Conservation (phyloP, 805 yeast genomes). For the Saccharomycopsis synnaedendra region DNA sequence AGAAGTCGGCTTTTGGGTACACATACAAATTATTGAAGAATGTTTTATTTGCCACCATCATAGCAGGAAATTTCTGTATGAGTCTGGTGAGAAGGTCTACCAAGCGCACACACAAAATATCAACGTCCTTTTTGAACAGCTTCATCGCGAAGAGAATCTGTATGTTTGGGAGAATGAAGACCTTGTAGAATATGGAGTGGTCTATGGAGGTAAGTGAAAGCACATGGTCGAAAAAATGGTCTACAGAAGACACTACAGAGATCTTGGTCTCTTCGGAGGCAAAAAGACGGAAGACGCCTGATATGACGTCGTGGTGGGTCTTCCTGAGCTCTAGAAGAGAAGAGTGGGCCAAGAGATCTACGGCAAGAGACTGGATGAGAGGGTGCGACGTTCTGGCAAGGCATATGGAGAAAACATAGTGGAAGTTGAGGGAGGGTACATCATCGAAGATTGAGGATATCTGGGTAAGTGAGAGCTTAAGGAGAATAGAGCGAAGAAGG, state of each 20-base stretch:
- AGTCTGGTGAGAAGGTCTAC: constrained; percentile 1
- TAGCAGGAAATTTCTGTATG: neutral
- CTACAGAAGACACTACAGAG: constrained; percentile 3
- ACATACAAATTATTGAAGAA: constrained; percentile 3
- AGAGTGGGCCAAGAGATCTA: neutral
- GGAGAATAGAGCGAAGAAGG: neutral
- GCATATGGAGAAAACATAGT: neutral
- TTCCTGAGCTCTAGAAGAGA: neutral
- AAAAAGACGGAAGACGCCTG: neutral
- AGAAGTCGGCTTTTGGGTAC: neutral
- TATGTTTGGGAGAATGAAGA: neutral
- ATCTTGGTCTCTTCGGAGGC: neutral
- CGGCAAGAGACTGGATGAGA: constrained; percentile 6
- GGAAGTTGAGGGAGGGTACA: neutral
- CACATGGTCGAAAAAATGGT: constrained; percentile 5
- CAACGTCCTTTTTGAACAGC: neutral
- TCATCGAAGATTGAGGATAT: neutral
- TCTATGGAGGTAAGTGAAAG: neutral
- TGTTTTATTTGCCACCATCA: neutral
- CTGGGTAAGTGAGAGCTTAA: neutral
- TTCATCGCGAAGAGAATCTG: constrained; percentile 2
- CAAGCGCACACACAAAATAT: neutral
- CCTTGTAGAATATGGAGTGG: neutral
- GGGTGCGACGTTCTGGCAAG: neutral
- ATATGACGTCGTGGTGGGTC: neutral